A percentile compares a stretch with the other conserved stretches of the same genome.
Evolutionary conservation across 305 asterid species (phyloP).

Genomic region (Withania somnifera): DNA sequence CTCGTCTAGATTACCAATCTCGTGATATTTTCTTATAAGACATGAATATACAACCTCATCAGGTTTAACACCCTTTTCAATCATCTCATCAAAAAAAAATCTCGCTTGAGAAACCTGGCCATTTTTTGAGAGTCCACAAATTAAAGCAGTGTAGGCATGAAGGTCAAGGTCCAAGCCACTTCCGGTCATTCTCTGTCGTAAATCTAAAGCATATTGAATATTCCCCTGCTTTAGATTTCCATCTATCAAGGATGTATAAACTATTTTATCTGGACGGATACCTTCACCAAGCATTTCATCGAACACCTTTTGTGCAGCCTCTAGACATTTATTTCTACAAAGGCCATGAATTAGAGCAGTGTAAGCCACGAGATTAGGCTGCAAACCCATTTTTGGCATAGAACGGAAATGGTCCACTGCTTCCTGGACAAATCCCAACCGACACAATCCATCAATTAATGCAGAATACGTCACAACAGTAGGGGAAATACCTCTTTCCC

Average conservation of each 20-base stretch:
- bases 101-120: conserved; percentile 59
- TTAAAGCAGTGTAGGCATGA: conserved; percentile 63
- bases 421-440: conserved; percentile 53
- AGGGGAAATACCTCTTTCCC: conserved; percentile 43
- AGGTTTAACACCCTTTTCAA: conserved; percentile 54
- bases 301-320: conserved; percentile 54
- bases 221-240: conserved; percentile 62
- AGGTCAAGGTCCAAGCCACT: conserved; percentile 63
- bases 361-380: conserved; percentile 58
- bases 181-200: conserved; percentile 49
- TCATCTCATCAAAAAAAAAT: conserved; percentile 61
- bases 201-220: conserved; percentile 53
- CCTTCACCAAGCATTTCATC: conserved; percentile 55
- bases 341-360: conserved; percentile 70
- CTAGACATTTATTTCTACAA: conserved; percentile 42
- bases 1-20: conserved; percentile 49
- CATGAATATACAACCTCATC: conserved; percentile 67
- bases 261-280: conserved; percentile 51
- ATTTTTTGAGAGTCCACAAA: conserved; percentile 55
- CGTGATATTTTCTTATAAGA: conserved; percentile 53
- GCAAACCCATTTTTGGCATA: conserved; percentile 43
- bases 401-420: conserved; percentile 44
- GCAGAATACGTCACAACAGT: conserved; percentile 52
- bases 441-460: conserved; percentile 64
- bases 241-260: conserved; percentile 57